Base-by-base conservation (phyloP, 202 grass and related monocot genomes). In the Zoysia matrella region DNA sequence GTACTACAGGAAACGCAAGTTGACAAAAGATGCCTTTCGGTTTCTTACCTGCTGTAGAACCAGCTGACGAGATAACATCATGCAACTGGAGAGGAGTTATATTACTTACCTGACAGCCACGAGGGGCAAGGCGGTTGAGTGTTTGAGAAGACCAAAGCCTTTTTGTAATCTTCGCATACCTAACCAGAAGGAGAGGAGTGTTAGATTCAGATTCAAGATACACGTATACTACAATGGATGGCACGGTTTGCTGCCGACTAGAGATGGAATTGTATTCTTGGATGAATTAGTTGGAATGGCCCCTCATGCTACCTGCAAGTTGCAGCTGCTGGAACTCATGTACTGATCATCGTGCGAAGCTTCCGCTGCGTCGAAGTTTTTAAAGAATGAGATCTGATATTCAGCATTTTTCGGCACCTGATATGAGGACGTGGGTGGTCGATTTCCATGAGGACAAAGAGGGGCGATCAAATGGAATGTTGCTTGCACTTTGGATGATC, bases 11-110 rank as follows among this genome's bases (percentile, higher is more conserved):
- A 1, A 22, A 45, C 45, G 46, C 52, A 60, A 67, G 52, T 80
- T 86, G 78, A 77, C 83, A 72, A 73, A 85, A 62, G 67, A 82
- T 12, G 30, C 76, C 65, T 84, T 84, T 80, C 60, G 60, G 58
- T 68, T 67, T 77, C 82, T 53, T 18, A 66, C 18, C 30, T 71
- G 45, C 65, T 47, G 53, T 36, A 40, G 51, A 81, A 77, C 51
- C 15, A 52, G 40, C 10, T 71, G 52, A 52, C 30, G 30, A 18
- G 11, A 76, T 67, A 71, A 40, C 39, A 65, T 60, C 73, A 52
- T 65, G 58, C 77, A 84, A 71, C 36, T 40, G 22, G 4, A 15
- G 56, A 69, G 12, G 45, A 47, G 39, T 56, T 76, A 71, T 55
- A 16, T 76, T 58, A 66, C 81, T 69, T 57, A 65, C n/a, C 82